Evolutionary conservation across 176 grass and related monocot species (phyloP).

Genomic region (Calamus simplicifolius): DNA sequence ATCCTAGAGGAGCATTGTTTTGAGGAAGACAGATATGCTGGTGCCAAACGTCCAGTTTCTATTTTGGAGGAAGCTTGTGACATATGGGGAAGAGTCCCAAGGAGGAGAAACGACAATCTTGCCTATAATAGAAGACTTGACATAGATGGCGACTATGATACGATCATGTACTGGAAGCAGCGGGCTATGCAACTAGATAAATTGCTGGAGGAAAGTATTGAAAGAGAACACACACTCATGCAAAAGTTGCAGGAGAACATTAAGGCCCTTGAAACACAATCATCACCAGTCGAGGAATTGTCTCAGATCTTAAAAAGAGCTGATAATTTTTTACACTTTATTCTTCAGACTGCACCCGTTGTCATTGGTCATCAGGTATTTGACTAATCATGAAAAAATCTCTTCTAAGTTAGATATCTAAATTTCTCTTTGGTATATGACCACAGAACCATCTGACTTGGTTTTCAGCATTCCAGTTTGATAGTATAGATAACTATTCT

Average conservation of each 20-base stretch:
- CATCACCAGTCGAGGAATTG: conserved; percentile 63
- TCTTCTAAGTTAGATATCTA: no score
- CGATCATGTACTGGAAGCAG: conserved; percentile 63
- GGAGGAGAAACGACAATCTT: conserved; percentile 32
- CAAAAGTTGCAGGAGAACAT: conserved; percentile 57
- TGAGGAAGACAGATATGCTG: conserved; percentile 65
- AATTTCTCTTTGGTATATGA: no score
- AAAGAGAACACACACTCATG: conserved; percentile 54
- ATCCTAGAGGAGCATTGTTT: conserved; percentile 59
- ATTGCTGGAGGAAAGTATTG: conserved; percentile 50
- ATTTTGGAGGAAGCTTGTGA: conserved; percentile 75
- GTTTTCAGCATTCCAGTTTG: no score
- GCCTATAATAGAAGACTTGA: conserved; percentile 49
- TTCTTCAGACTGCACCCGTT: conserved; percentile 85
- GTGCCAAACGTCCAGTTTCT: conserved; percentile 46
- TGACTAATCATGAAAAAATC: no score
- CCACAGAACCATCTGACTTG: no score
- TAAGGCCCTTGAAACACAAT: conserved; percentile 54
- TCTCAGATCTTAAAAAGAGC: conserved; percentile 67
- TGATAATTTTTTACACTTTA: conserved; percentile 95
- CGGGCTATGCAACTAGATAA: conserved; percentile 39
- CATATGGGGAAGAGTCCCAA: conserved; percentile 46
- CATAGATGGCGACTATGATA: conserved; percentile 45
- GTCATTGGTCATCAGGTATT: conserved; percentile 95
- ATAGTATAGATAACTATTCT: no score